Evolutionary conservation across 164 flowering plant genomes (phyloP).

Genomic region (Tinospora cordifolia): DNA sequence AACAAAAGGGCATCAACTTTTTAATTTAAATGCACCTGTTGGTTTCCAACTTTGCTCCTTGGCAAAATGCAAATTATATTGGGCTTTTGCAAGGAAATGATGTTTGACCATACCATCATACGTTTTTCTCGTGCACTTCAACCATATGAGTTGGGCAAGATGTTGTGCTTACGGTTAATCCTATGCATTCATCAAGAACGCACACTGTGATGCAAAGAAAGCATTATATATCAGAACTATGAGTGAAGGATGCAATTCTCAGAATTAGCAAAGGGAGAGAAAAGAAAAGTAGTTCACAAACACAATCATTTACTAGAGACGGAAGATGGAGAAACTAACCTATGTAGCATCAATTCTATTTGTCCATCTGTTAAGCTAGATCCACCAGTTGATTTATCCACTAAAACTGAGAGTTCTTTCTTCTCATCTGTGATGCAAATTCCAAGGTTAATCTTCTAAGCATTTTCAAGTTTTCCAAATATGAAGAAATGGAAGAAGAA

Average conservation of each 20-base stretch:
- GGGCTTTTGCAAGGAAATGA: too few relatives aligned
- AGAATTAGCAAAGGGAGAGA: not conserved
- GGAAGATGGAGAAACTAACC: slow-evolving; percentile 32
- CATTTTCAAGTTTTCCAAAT: too few relatives aligned
- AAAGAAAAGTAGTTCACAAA: not conserved
- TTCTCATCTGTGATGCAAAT: slow-evolving; percentile 53
- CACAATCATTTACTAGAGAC: not conserved
- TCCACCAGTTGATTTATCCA: slow-evolving; percentile 86
- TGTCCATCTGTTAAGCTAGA: slow-evolving; percentile 82
- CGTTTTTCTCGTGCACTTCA: not conserved
- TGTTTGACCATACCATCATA: too few relatives aligned
- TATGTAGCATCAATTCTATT: slow-evolving; percentile 89
- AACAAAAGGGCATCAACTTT: too few relatives aligned
- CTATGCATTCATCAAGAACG: slow-evolving; percentile 46
- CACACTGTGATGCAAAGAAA: slow-evolving; percentile 35
- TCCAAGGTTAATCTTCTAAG: slow-evolving; percentile 80
- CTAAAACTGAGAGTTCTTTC: slow-evolving; percentile 77
- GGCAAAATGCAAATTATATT: too few relatives aligned
- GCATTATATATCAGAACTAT: not conserved
- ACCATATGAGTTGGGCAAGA: not conserved
- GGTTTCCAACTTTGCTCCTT: too few relatives aligned
- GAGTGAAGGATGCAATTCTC: not conserved
- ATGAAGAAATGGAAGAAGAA: too few relatives aligned
- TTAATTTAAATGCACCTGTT: too few relatives aligned
- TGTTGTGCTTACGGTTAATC: slow-evolving; percentile 60